Evolutionary conservation across 2,329 filamentous ascomycete genomes (phyloP).

Genomic region (Pyrenophora tritici-repentis): DNA sequence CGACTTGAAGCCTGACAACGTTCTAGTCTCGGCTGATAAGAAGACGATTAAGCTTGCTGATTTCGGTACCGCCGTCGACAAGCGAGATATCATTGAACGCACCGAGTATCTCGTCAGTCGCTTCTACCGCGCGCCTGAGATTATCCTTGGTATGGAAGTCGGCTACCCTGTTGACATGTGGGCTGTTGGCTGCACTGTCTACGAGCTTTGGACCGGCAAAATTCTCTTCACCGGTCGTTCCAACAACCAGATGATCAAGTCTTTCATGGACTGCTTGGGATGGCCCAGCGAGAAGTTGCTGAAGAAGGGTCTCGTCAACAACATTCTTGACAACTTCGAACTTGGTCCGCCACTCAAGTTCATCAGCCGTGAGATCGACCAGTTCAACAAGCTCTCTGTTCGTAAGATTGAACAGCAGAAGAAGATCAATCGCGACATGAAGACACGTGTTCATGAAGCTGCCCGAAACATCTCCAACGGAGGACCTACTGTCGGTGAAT

Average conservation of each 20-base stretch:
- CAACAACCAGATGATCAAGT: constrained; percentile 98
- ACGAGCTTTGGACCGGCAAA: constrained; percentile 96
- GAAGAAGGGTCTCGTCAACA: constrained; percentile 67
- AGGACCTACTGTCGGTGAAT: constrained; percentile 68
- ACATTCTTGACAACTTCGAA: constrained; percentile 73
- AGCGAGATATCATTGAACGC: constrained; percentile 80
- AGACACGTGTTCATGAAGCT: constrained; percentile 74
- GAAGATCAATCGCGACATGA: constrained; percentile 71
- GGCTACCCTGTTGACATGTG: constrained; percentile 96
- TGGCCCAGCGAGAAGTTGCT: constrained; percentile 89
- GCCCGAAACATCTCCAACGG: constrained; percentile 73
- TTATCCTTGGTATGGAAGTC: constrained; percentile 95
- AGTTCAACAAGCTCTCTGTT: constrained; percentile 60
- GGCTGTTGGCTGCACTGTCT: constrained; percentile 96
- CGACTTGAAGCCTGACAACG: constrained; percentile 97
- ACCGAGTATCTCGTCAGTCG: constrained; percentile 95
- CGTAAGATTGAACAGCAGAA: constrained; percentile 67
- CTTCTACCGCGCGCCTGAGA: constrained; percentile 95
- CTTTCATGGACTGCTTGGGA: constrained; percentile 94
- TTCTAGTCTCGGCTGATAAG: constrained; percentile 63
- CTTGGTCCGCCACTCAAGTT: constrained; percentile 72
- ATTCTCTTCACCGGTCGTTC: constrained; percentile 93
- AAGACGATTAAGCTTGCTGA: constrained; percentile 94
- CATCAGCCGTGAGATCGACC: constrained; percentile 74
- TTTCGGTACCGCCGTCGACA: constrained; percentile 91